Evolutionary conservation across 352 stramenopile species (phyloP).

Genomic region (Labyrinthula sp.): DNA sequence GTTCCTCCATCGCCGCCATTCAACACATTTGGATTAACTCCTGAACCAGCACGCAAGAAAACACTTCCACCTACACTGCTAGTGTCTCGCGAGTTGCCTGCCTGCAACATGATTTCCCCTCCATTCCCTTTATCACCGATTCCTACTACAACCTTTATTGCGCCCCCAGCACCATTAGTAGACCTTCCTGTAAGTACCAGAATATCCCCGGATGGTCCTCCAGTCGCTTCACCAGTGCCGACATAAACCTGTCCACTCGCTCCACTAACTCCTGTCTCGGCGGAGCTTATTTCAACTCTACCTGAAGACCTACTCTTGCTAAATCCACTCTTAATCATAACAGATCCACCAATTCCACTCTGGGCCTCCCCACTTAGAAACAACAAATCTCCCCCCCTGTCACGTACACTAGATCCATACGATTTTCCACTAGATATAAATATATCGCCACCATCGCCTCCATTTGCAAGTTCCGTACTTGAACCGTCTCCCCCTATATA

Average conservation of each 20-base stretch:
- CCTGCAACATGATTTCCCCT: conserved; percentile 18
- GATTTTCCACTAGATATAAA: conserved; percentile 32
- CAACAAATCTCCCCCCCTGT: conserved; percentile 31
- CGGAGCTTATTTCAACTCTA: conserved; percentile 8
- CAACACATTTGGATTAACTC: conserved; percentile 48
- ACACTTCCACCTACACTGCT: conserved; percentile 45
- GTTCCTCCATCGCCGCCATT: conserved; percentile 68
- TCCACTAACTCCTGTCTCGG: conserved; percentile 7
- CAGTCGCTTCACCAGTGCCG: conserved; percentile 11
- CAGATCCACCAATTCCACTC: conserved; percentile 19
- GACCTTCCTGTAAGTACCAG: conserved; percentile 32
- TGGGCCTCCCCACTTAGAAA: conserved; percentile 39
- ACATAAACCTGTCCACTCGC: conserved; percentile 15
- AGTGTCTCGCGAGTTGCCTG: conserved; percentile 17
- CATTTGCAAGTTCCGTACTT: conserved; percentile 33
- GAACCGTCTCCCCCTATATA: conserved; percentile 20
- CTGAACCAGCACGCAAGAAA: conserved; percentile 49
- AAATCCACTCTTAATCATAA: conserved; percentile 34
- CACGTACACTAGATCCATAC: conserved; percentile 31
- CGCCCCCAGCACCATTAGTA: conserved; percentile 35
- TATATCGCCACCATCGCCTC: conserved; percentile 21
- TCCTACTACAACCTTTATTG: conserved; percentile 24
- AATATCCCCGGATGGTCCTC: conserved; percentile 39
- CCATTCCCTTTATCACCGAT: conserved; percentile 14
- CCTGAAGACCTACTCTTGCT: conserved; percentile 14